These are phyloP conservation scores for Colletotrichum zoysiae DNA, from an alignment of 2,329 filamentous ascomycete genomes.

Conservation along the genomic window DNA sequence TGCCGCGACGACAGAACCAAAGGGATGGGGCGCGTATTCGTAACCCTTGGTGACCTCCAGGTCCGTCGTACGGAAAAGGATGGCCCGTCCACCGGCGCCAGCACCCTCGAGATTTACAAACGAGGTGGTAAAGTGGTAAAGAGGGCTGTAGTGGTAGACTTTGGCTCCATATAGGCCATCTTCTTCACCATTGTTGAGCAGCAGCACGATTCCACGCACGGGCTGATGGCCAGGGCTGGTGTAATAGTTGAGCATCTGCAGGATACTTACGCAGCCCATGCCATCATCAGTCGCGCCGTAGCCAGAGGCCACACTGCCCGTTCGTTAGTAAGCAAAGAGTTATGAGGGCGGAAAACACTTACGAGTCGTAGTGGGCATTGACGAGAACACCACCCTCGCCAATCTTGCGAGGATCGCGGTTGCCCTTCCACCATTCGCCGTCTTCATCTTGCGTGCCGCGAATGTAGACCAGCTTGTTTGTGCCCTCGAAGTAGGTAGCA, in stretches of 20 bases:
- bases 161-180: constrained; percentile 90
- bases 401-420: constrained; percentile 59
- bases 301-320: constrained; percentile 82
- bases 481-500: constrained; percentile 89
- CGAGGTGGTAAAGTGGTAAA: constrained; percentile 83
- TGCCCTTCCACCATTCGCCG: constrained; percentile 78
- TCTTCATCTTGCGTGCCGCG: constrained; percentile 81
- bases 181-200: constrained; percentile 97
- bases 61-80: constrained; percentile 89
- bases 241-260: constrained; percentile 91
- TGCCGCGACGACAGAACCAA: constrained; percentile 83
- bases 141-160: constrained; percentile 85
- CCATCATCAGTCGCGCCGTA: constrained; percentile 96
- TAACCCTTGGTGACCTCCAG: constrained; percentile 87
- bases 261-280: constrained; percentile 85
- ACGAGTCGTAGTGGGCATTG: constrained; percentile 92
- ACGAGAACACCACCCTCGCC: constrained; percentile 85
- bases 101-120: constrained; percentile 97
- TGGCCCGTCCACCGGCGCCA: constrained; percentile 89
- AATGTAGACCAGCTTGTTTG: constrained; percentile 92
- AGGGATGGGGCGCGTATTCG: constrained; percentile 77
- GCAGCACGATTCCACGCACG: constrained; percentile 81
- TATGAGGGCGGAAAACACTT: constrained; percentile 44
- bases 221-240: constrained; percentile 79
- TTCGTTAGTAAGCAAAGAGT: constrained; percentile 16